A percentile compares a stretch with the other conserved stretches of the same genome.
phyloP scores from a whole-genome alignment of 257 asterid genomes.

The Nicotiana paniculata region DNA sequence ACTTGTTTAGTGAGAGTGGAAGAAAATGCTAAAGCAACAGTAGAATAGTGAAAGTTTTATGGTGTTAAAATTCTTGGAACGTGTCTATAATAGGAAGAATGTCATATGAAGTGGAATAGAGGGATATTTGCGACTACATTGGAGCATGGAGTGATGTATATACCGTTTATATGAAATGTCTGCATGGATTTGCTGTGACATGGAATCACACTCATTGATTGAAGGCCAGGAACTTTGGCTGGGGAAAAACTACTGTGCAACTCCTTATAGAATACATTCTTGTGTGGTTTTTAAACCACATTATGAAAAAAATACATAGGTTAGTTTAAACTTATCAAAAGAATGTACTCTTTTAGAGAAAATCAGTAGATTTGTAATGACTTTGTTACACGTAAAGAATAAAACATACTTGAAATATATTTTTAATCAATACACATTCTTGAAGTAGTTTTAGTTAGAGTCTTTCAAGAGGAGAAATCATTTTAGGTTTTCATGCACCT shows the following conservation, averaged over 20 bases:
- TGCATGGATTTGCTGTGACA: background rate
- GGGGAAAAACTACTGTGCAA: background rate
- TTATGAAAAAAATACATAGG: background rate
- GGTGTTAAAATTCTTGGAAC: background rate
- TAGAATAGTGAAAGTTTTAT: background rate
- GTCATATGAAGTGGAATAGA: background rate
- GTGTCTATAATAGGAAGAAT: background rate
- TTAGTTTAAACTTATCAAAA: background rate
- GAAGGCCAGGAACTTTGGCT: background rate
- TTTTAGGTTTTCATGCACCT: background rate
- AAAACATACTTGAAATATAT: background rate
- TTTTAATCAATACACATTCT: background rate
- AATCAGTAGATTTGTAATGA: background rate
- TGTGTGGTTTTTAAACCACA: background rate
- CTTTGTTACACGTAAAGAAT: background rate
- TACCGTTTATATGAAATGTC: background rate
- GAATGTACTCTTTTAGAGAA: background rate
- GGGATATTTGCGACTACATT: background rate
- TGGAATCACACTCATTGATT: background rate
- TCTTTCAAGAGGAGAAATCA: background rate
- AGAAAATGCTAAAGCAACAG: background rate
- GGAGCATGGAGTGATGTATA: background rate
- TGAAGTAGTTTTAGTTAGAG: background rate
- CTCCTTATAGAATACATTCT: background rate
- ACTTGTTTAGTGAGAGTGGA: background rate